phyloP scores from a whole-genome alignment of 2,329 filamentous ascomycete species.

The Colletotrichum liaoningense region DNA sequence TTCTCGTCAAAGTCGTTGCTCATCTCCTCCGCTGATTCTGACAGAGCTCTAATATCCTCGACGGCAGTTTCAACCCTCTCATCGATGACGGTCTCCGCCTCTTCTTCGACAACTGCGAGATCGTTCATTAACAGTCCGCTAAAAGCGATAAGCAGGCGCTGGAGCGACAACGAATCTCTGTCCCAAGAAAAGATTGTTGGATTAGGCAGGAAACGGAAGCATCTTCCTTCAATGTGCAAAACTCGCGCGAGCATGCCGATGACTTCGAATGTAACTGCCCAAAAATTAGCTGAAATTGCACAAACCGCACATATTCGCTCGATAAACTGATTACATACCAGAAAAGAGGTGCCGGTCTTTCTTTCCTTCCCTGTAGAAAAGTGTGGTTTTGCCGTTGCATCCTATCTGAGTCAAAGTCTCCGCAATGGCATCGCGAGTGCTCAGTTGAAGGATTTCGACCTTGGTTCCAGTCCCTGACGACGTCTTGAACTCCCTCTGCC shows the following conservation, averaged over 20 bases:
- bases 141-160: conserved; percentile 54
- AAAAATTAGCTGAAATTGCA: not conserved
- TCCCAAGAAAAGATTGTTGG: conserved; percentile 65
- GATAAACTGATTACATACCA: conserved; percentile 19
- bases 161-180: conserved; percentile 58
- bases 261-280: conserved; percentile 50
- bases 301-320: not conserved
- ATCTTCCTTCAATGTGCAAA: conserved; percentile 47
- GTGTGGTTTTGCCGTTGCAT: conserved; percentile 47
- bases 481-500: conserved; percentile 1
- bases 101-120: conserved; percentile 35
- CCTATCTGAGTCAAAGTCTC: conserved; percentile 52
- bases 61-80: not conserved
- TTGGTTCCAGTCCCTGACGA: conserved; percentile 38
- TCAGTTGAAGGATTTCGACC: conserved; percentile 35
- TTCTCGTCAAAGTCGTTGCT: not conserved
- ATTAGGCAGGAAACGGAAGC: conserved; percentile 55
- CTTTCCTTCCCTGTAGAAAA: conserved; percentile 40
- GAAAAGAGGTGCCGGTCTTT: conserved; percentile 41
- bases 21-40: not conserved
- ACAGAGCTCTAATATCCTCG: not conserved
- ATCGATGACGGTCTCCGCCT: conserved; percentile 34
- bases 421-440: conserved; percentile 44
- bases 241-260: conserved; percentile 53
- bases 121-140: conserved; percentile 39